Percentiles rank a stretch among this genome's conserved stretches.
These are phyloP conservation scores for Perilla frutescens DNA, from an alignment of 257 asterid species.

Conservation along the genomic window DNA sequence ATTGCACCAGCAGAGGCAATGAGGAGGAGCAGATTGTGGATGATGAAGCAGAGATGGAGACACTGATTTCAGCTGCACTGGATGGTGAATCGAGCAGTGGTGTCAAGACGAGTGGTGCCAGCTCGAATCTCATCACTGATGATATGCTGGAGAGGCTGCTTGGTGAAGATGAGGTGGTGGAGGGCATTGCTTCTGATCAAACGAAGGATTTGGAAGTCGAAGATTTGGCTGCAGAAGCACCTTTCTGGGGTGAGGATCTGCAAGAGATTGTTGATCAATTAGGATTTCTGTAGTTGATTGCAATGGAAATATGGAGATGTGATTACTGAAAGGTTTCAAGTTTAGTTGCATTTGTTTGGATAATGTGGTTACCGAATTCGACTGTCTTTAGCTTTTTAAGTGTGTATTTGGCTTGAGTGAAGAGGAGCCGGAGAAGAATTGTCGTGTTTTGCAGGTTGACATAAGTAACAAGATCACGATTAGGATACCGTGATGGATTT, in stretches of 20 bases:
- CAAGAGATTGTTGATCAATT: constrained; percentile 48
- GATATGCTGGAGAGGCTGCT: constrained; percentile 59
- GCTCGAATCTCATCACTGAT: constrained; percentile 38
- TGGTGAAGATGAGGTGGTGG: constrained; percentile 47
- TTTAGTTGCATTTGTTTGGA: background rate
- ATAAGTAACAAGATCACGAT: background rate
- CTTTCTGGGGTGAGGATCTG: constrained; percentile 71
- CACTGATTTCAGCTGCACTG: constrained; percentile 49
- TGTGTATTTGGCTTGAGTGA: background rate
- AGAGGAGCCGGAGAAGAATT: background rate
- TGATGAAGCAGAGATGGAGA: constrained; percentile 47
- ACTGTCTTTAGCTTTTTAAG: background rate
- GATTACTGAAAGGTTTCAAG: background rate
- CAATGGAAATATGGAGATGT: background rate
- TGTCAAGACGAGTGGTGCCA: constrained; percentile 25
- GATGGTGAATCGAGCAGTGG: constrained; percentile 54
- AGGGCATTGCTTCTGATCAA: constrained; percentile 39
- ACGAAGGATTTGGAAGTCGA: constrained; percentile 49
- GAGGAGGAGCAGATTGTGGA: constrained; percentile 43
- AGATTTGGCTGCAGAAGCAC: constrained; percentile 51
- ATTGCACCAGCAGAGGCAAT: constrained; percentile 18
- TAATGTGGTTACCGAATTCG: background rate
- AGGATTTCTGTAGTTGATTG: constrained; percentile 38
- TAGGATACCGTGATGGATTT: background rate
- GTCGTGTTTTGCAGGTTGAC: background rate